Conservation (phyloP, 2,329 filamentous ascomycete species). For the Rachicladosporium sp. region DNA sequence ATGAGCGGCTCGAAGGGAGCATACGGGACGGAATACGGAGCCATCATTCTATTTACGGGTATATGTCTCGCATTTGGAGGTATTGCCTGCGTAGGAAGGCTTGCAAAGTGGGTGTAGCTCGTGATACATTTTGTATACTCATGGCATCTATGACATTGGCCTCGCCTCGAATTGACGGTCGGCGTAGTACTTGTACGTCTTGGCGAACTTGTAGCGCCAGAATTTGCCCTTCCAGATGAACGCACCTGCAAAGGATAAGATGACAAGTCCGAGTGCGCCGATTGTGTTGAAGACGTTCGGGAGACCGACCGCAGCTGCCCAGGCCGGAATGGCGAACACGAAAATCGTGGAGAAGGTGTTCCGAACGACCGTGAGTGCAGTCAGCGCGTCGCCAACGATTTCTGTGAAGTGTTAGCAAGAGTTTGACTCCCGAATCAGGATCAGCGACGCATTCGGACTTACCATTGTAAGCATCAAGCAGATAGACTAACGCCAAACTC, state of each 20-base stretch:
- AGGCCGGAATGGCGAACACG: constrained; percentile 35
- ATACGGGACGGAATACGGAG: constrained; percentile 7
- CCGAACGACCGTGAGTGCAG: constrained; percentile 33
- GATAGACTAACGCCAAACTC: constrained; percentile 27
- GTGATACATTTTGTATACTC: no score
- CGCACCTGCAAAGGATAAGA: constrained; percentile 17
- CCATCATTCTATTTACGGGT: constrained; percentile 3
- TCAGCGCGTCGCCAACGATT: constrained; percentile 37
- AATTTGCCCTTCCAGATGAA: constrained; percentile 27
- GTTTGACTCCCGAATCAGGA: no score
- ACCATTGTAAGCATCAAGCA: constrained; percentile 28
- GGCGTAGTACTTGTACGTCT: constrained; percentile 25
- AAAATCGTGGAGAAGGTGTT: constrained; percentile 34
- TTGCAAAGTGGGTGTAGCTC: neutral
- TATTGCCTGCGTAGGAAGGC: constrained; percentile 3
- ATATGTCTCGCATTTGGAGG: constrained; percentile 2
- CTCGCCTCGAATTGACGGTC: constrained; percentile 20
- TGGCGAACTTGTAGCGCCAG: constrained; percentile 21
- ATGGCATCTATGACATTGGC: constrained; percentile 8
- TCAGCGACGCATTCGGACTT: constrained; percentile 9
- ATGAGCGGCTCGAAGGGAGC: constrained; percentile 1
- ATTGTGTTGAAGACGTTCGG: constrained; percentile 31
- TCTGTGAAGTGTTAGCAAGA: constrained; percentile 14
- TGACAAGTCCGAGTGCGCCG: constrained; percentile 22
- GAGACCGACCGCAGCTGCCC: constrained; percentile 28